Percentiles rank a stretch among this genome's conserved stretches.
Evolutionary conservation across 2,329 filamentous ascomycete genomes (phyloP).

Genomic region (Raffaelea arxii): DNA sequence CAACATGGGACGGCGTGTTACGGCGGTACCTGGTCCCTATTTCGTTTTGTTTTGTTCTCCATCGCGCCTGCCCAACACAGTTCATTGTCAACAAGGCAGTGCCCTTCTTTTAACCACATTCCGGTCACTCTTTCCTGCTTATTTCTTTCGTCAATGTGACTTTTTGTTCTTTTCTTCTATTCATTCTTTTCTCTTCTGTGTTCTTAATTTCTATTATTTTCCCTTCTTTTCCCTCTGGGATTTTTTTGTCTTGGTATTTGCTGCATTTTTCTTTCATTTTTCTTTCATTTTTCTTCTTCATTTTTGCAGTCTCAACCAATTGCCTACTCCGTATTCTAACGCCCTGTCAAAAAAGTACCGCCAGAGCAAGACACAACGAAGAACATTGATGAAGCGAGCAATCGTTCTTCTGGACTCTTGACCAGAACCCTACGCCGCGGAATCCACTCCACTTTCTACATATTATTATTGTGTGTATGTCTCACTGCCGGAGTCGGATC

Average conservation of each 20-base stretch:
- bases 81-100: constrained; percentile 5
- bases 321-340: too few relatives aligned
- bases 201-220: not conserved
- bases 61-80: constrained; percentile 9
- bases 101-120: not conserved
- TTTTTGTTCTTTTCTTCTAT: not conserved
- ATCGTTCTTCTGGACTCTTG: too few relatives aligned
- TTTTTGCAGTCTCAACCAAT: not conserved
- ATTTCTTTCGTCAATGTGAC: not conserved
- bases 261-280: not conserved
- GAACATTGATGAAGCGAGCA: too few relatives aligned
- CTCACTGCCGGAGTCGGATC: too few relatives aligned
- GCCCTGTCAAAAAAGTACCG: too few relatives aligned
- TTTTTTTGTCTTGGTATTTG: not conserved
- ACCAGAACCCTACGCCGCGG: too few relatives aligned
- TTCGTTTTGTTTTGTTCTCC: not conserved
- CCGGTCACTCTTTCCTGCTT: not conserved
- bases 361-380: too few relatives aligned
- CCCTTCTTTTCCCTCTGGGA: not conserved
- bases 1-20: constrained; percentile 6
- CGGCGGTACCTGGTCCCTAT: constrained; percentile 5
- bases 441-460: too few relatives aligned
- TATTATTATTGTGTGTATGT: too few relatives aligned
- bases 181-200: not conserved
- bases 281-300: not conserved